Percentiles rank a stretch among this genome's conserved stretches.
These are phyloP conservation scores for Botryotinia narcissicola DNA, from an alignment of 2,329 filamentous ascomycete species.

Conservation along the genomic window DNA sequence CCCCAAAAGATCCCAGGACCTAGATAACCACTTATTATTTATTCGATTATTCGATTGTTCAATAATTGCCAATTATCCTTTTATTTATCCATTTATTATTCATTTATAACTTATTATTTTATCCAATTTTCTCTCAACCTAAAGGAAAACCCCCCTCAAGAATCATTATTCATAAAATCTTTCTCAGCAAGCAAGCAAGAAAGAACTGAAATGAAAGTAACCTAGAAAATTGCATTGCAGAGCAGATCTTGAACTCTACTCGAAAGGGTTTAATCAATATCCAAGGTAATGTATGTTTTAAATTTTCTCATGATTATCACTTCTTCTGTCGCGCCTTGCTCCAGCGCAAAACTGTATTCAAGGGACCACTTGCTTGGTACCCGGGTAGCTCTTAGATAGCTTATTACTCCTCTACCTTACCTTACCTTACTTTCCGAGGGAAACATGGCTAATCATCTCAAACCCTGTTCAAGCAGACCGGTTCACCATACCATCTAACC, in stretches of 20 bases:
- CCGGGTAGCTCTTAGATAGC: constrained; percentile 5
- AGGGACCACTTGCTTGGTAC: constrained; percentile 8
- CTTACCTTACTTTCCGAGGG: background rate
- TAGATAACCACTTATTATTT: no score
- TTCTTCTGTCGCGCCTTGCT: constrained; percentile 6
- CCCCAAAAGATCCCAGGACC: background rate
- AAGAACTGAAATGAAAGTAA: background rate
- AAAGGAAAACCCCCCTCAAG: background rate
- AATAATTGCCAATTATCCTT: background rate
- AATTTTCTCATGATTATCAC: background rate
- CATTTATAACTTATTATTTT: background rate
- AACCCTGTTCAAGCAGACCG: constrained; percentile 20
- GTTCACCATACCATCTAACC: constrained; percentile 1
- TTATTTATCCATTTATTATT: background rate
- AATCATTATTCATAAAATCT: background rate
- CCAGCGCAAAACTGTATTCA: constrained; percentile 10
- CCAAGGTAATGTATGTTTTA: constrained; percentile 16
- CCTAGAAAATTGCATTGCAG: background rate
- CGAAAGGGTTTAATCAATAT: constrained; percentile 13
- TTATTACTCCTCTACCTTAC: background rate
- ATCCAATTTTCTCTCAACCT: background rate
- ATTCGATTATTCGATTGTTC: no score
- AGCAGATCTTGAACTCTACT: background rate
- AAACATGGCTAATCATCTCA: constrained; percentile 17
- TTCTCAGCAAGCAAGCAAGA: no score